These are phyloP conservation scores for Chenopodium quinoa DNA, from an alignment of 148 eudicot species.

Conservation along the genomic window DNA sequence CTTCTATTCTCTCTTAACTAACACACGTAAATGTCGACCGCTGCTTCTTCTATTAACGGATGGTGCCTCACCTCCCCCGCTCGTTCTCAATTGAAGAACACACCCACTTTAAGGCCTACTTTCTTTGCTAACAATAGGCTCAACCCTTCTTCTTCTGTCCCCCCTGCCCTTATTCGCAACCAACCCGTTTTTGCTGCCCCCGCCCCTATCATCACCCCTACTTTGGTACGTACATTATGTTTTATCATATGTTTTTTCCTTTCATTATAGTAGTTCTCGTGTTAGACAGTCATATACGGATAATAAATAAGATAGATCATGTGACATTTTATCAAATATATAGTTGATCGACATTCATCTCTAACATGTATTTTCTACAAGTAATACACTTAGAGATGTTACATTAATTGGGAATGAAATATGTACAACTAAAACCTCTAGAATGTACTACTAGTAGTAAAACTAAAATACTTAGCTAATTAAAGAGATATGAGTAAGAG, in stretches of 20 bases:
- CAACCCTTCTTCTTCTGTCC: conserved; percentile 40
- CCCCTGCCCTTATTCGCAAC: conserved; percentile 69
- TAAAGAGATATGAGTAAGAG: too few species aligned
- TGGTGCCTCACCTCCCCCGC: conserved; percentile 23
- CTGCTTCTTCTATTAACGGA: conserved; percentile 24
- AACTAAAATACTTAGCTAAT: too few species aligned
- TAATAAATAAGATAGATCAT: too few species aligned
- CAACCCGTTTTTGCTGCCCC: conserved; percentile 91
- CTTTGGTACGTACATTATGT: conserved; percentile 39
- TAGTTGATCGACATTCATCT: too few species aligned
- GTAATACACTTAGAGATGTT: neutral
- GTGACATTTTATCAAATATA: too few species aligned
- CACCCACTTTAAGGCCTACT: conserved; percentile 15
- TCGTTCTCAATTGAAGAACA: conserved; percentile 5
- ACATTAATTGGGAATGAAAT: neutral
- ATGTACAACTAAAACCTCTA: too few species aligned
- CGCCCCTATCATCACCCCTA: conserved; percentile 75
- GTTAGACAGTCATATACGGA: too few species aligned
- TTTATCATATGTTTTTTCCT: neutral
- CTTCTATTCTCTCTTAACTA: too few species aligned
- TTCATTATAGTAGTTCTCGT: too few species aligned
- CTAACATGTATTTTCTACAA: too few species aligned
- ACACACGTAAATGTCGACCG: conserved; percentile 7
- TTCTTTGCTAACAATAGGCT: conserved; percentile 10
- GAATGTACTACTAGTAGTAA: neutral